These are phyloP conservation scores for Solanum tacnaense DNA, from an alignment of 257 asterid genomes.

Conservation along the genomic window DNA sequence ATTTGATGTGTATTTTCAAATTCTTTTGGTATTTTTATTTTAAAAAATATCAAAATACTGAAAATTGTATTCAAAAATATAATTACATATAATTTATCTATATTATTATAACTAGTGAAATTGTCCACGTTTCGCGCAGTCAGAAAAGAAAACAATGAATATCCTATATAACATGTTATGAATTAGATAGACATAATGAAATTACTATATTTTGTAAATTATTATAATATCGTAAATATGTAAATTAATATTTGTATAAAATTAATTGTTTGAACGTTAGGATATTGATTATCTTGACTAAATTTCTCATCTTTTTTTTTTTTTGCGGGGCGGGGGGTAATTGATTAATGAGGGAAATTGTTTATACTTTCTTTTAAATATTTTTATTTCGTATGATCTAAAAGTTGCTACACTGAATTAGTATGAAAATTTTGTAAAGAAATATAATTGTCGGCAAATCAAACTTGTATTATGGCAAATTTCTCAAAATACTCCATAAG, in stretches of 20 bases:
- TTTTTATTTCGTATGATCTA: background rate
- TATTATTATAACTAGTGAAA: background rate
- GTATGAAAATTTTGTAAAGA: background rate
- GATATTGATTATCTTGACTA: background rate
- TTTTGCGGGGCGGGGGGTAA: too few relatives aligned
- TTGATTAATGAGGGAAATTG: background rate
- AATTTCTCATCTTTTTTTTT: too few relatives aligned
- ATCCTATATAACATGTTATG: background rate
- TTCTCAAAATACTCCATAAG: background rate
- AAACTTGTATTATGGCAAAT: background rate
- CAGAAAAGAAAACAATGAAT: background rate
- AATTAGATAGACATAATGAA: background rate
- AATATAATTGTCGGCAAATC: background rate
- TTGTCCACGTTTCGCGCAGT: background rate
- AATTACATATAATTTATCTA: too few relatives aligned
- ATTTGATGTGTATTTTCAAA: too few relatives aligned
- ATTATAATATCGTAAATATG: too few relatives aligned
- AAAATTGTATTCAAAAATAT: too few relatives aligned
- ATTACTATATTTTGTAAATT: too few relatives aligned
- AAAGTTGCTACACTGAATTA: background rate
- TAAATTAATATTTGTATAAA: too few relatives aligned
- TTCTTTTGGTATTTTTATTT: too few relatives aligned
- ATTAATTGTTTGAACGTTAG: background rate
- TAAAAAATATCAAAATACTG: too few relatives aligned
- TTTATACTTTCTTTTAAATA: background rate